Percentiles rank a stretch among this genome's conserved stretches.
Evolutionary conservation across 306 rosid species (phyloP).

Genomic region (Gillenia trifoliata): DNA sequence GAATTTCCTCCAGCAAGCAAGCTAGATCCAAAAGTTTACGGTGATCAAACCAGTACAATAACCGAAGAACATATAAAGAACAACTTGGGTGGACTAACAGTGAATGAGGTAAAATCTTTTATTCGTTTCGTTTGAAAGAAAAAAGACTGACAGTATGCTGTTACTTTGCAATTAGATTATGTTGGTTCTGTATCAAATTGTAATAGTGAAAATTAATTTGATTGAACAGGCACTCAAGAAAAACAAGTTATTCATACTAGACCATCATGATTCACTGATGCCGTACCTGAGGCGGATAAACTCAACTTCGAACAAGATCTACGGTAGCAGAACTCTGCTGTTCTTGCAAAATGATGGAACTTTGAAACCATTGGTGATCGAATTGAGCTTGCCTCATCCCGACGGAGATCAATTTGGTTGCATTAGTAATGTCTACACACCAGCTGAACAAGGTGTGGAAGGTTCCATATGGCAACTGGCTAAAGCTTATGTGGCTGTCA

Average conservation of each 20-base stretch:
- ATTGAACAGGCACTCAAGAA: conserved; percentile 46
- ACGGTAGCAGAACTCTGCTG: conserved; percentile 57
- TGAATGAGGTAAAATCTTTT: conserved; percentile 41
- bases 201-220: neutral
- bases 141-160: neutral
- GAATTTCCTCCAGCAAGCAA: conserved; percentile 69
- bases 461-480: conserved; percentile 58
- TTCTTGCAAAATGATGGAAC: conserved; percentile 64
- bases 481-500: conserved; percentile 65
- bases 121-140: neutral
- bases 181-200: neutral
- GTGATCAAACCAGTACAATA: conserved; percentile 54
- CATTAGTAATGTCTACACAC: conserved; percentile 42
- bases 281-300: conserved; percentile 61
- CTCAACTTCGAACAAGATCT: conserved; percentile 35
- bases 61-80: conserved; percentile 37
- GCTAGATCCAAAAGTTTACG: conserved; percentile 45
- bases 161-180: neutral
- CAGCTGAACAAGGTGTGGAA: conserved; percentile 53
- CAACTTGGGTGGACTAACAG: conserved; percentile 49
- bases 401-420: conserved; percentile 52
- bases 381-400: conserved; percentile 52
- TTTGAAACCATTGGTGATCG: conserved; percentile 67
- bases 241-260: conserved; percentile 53
- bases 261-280: conserved; percentile 55